phyloP scores from a whole-genome alignment of 441 rosid genomes.

The Oxalis stricta region DNA sequence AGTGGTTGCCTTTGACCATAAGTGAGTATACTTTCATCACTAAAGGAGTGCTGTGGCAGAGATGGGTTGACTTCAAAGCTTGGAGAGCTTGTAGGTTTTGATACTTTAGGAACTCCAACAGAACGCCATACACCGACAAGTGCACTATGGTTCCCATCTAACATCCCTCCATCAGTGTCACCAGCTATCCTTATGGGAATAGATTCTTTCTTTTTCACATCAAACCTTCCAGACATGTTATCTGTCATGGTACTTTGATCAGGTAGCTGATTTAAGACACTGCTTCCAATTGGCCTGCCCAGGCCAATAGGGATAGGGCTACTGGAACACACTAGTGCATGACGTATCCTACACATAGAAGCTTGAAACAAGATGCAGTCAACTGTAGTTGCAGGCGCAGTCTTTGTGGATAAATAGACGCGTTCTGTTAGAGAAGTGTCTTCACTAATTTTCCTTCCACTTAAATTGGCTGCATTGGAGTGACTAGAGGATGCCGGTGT shows the following conservation, averaged over 20 bases:
- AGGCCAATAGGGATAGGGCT: slow-evolving; percentile 32
- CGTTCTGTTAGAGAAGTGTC: slow-evolving; percentile 40
- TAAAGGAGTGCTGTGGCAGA: slow-evolving; percentile 57
- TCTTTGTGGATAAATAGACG: slow-evolving; percentile 48
- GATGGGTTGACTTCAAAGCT: slow-evolving; percentile 67
- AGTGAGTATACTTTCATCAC: slow-evolving; percentile 68
- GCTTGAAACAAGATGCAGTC: slow-evolving; percentile 91
- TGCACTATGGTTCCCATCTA: slow-evolving; percentile 74
- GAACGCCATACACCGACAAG: slow-evolving; percentile 99
- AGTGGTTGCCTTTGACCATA: slow-evolving; percentile 91
- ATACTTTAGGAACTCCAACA: slow-evolving; percentile 74
- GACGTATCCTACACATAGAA: slow-evolving; percentile 86
- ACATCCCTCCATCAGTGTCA: slow-evolving; percentile 69
- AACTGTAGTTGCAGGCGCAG: slow-evolving; percentile 71
- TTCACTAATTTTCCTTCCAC: slow-evolving; percentile 39
- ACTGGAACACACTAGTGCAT: slow-evolving; percentile 43
- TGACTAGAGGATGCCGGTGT: slow-evolving; percentile 39
- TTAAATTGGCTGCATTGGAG: slow-evolving; percentile 38
- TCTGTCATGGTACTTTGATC: slow-evolving; percentile 73
- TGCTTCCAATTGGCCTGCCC: slow-evolving; percentile 50
- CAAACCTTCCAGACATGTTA: slow-evolving; percentile 61
- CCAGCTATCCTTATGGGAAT: slow-evolving; percentile 94
- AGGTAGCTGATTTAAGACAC: slow-evolving; percentile 53
- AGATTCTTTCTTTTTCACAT: slow-evolving; percentile 71
- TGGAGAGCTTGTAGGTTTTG: slow-evolving; percentile 54